Base-by-base conservation (phyloP, 2,329 filamentous ascomycete genomes). In the Microcera coccophila region DNA sequence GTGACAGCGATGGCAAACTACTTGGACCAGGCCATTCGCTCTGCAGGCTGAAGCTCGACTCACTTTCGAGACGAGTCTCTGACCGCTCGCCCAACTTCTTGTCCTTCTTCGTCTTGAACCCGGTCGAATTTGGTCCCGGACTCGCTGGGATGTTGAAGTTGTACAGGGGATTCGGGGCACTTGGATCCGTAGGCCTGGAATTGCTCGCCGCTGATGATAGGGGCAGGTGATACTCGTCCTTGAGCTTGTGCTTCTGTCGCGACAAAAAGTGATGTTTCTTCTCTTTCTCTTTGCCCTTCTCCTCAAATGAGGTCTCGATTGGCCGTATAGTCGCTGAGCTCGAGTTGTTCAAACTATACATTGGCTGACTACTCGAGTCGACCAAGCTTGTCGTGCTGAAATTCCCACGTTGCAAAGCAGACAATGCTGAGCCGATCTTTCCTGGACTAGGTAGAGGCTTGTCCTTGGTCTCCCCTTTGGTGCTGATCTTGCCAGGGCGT, bases 81-180 rank as follows among this genome's bases (percentile, higher is more conserved):
- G 69, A 74, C 52, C 82, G 81, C 50, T 87, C 84, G 49, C 87
- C 83, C 53, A 85, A 84, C 62, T 84, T 85, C 71, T 91, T 95
- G 60, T 95, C 89, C 45, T 86, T 91, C 59, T 93, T 86, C 3
- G 84, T 85, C 67, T 93, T 94, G 28, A 97, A 95, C 22, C 78
- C 73, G 19, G 74, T 76, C 39, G 73, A 76, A 38, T 74, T 76
- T 12, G 82, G 80, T 0, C 78, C 83, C 1, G 87, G 85, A 47
- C 84, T 89, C 7, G 83, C 76, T 2, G 86, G 86, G 2, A 87
- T 66, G 44, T 82, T 85, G 64, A 91, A 90, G 48, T 81, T 89
- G 69, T 91, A 91, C 4, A 91, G 66, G 41, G 85, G 87, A 53
- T 80, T 84, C 1, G 87, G 85, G 3, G 85, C 85, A 57, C 72